Evolutionary conservation across 2,329 filamentous ascomycete genomes (phyloP), one percentile per base, ranked within the genome.

Genomic region (Fusarium sp.): DNA sequence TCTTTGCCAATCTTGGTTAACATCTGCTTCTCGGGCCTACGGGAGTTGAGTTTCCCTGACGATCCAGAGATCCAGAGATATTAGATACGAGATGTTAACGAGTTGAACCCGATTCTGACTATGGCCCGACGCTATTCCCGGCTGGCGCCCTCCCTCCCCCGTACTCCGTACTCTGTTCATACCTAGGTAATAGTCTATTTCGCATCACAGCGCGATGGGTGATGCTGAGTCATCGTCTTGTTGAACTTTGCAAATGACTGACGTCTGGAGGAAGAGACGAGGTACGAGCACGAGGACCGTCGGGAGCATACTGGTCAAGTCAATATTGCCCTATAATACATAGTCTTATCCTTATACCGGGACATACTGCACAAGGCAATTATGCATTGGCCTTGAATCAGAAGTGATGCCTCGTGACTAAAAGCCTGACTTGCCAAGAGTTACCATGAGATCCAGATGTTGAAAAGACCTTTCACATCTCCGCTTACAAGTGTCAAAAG

Each of bases 401-500:
- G 50, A 61, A 53, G 68, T 67, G 58, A 62, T 64, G 60, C 45
- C 53, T 33, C 62, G 51, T 67, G 51, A 71, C 62, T 45, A 56
- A 48, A 68, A 60, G 44, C 45, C 55, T 60, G 59, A 45, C 45
- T 49, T 39, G 56, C 52, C 43, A 56, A 57, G 64, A 17, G 28
- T 45, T 39, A 24, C 35, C 43, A 33, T 40, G 48, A 59, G 45
- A 54, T 58, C 22, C 20, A 30, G 39, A 58, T 48, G 41, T 49
- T 50, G 24, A 50, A 24, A n/a, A 41, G 20, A 41, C 52, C 46
- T 61, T 52, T 44, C 33, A 22, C 9, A 35, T 49, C 33, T 56
- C 47, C 49, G 39, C 49, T 48, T 28, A n/a, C 32, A 30, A 53
- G 49, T 37, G 26, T 65, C 20, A 41, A 40, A 26, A 51, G 28